phyloP scores from a whole-genome alignment of 176 grass and related monocot genomes.

The Oryza brachyantha region DNA sequence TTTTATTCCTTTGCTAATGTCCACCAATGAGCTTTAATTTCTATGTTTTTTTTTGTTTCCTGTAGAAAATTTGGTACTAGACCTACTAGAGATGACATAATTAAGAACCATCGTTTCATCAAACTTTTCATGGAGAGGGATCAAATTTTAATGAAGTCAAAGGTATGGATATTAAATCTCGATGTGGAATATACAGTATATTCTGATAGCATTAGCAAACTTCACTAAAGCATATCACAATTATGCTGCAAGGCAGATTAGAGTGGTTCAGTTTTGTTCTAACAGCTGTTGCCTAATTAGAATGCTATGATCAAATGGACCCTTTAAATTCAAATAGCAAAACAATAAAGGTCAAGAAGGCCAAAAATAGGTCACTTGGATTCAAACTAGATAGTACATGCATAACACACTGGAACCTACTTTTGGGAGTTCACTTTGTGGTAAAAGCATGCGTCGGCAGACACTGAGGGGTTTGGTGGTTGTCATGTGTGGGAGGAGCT shows the following conservation, averaged over 20 bases:
- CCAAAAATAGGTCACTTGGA: not conserved
- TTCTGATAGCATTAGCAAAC: not conserved
- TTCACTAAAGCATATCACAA: not conserved
- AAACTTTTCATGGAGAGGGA: constrained; percentile 49
- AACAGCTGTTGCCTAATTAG: not conserved
- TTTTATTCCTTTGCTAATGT: not conserved
- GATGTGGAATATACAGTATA: not conserved
- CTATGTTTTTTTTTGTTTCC: constrained; percentile 10
- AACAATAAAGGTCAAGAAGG: not conserved
- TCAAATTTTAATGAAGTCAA: constrained; percentile 44
- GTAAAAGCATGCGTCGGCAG: not conserved
- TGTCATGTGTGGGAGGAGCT: not conserved
- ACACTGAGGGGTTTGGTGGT: not conserved
- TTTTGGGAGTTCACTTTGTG: not conserved
- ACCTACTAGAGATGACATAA: constrained; percentile 51
- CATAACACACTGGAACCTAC: not conserved
- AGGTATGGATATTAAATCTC: constrained; percentile 41
- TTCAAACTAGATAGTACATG: not conserved
- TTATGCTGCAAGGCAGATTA: not conserved
- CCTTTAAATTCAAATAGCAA: not conserved
- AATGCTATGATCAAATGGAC: not conserved
- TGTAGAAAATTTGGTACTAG: constrained; percentile 53
- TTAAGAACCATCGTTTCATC: constrained; percentile 43
- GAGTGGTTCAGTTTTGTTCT: not conserved
- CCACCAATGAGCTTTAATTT: not conserved